Conservation (phyloP, 2,329 filamentous ascomycete species). For the Diplocarpon rosae region DNA sequence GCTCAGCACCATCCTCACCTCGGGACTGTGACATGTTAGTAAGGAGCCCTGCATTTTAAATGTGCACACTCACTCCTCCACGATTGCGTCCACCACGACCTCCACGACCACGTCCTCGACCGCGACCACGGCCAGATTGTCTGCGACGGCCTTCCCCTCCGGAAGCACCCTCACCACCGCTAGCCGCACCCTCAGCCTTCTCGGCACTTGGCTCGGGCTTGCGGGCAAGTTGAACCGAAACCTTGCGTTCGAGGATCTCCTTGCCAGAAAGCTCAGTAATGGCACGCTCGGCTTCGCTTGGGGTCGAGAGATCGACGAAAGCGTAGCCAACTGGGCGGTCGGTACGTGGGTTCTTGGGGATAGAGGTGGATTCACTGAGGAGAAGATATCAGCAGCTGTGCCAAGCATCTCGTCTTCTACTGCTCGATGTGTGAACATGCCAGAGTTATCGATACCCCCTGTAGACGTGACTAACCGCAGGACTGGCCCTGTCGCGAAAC, state of each 20-base stretch:
- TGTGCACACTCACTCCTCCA: slow-evolving; percentile 46
- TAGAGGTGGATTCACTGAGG: slow-evolving; percentile 88
- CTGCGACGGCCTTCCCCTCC: slow-evolving; percentile 56
- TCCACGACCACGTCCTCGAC: slow-evolving; percentile 55
- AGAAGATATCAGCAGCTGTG: slow-evolving; percentile 28
- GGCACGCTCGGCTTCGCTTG: slow-evolving; percentile 87
- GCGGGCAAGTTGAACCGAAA: slow-evolving; percentile 95
- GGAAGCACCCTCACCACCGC: slow-evolving; percentile 57
- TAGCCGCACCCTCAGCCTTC: slow-evolving; percentile 59
- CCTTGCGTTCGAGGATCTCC: slow-evolving; percentile 97
- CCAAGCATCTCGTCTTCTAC: background rate
- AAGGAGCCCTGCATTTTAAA: slow-evolving; percentile 12
- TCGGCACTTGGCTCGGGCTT: slow-evolving; percentile 83
- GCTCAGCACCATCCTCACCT: slow-evolving; percentile 32
- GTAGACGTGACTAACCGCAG: background rate
- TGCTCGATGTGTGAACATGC: too few relatives aligned
- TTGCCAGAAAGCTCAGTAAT: slow-evolving; percentile 93
- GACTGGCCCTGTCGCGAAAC: background rate
- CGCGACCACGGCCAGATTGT: slow-evolving; percentile 53
- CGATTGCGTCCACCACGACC: slow-evolving; percentile 52
- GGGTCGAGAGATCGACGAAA: slow-evolving; percentile 94
- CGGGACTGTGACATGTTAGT: slow-evolving; percentile 20
- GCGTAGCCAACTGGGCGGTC: slow-evolving; percentile 97
- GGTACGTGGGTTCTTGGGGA: slow-evolving; percentile 98
- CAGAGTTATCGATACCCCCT: background rate